Base-by-base conservation (phyloP, 306 rosid genomes). In the Gastrolobium bilobum region DNA sequence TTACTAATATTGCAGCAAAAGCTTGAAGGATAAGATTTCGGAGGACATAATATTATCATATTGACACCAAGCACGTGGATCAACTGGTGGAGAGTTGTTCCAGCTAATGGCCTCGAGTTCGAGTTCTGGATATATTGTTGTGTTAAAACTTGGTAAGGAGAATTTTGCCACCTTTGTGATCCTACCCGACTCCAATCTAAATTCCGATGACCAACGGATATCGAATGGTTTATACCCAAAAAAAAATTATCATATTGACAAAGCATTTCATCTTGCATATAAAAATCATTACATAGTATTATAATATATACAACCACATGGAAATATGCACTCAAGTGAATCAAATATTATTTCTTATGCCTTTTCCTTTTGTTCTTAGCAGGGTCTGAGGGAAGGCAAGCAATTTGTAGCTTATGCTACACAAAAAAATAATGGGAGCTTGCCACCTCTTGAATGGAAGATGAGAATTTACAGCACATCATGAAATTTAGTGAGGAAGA, bases 281-380 rank as follows among this genome's bases (percentile, higher is more conserved):
- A 64, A 31, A 26, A 46, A 14, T 47, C 29, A 53, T 34, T 77
- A 50, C 14, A 59, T 20, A 76, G 11, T 2, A 69, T 15, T 26
- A 40, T 57, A 38, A 39, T 48, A 68, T 42, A 35, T 44, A 73
- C 46, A 59, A 47, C 44, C 56, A 51, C 38, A 69, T 10, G 10
- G 26, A 68, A 75, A 60, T 53, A 43, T 52, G 74, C 10, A 77
- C 54, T 46, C 13, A 43, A 14, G 39, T 14, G 50, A 78, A 65
- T 65, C 50, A 33, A 26, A 35, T 57, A 13, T 68, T 26, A 65
- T 8, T 71, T 48, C 9, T 47, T 81, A 7, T 67, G 29, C 37
- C 33, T 60, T 48, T 60, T 47, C 53, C 11, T 70, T 62, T 20
- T 60, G 34, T 29, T 54, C 51, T 60, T 35, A 13, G n/a, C 15